A percentile compares a stretch with the other conserved stretches of the same genome.
These are phyloP conservation scores for Pterocarpus santalinus DNA, from an alignment of 306 rosid genomes.

Conservation along the genomic window DNA sequence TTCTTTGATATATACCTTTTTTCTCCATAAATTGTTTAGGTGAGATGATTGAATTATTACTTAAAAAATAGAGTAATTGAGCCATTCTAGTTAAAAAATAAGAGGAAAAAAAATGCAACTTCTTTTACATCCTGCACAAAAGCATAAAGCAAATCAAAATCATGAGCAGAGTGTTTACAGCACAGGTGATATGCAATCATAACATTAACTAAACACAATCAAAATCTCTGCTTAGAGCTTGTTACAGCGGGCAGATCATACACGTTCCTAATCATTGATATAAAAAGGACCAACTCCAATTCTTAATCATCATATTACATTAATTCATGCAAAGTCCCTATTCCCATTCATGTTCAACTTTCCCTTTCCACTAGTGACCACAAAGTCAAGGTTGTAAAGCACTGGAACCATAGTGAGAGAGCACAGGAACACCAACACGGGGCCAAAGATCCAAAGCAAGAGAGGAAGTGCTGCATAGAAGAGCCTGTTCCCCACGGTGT, in stretches of 20 bases:
- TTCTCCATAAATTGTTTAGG: too few species aligned
- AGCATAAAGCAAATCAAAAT: conserved; percentile 19
- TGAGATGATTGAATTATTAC: neutral
- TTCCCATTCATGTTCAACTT: conserved; percentile 12
- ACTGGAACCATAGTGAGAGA: conserved; percentile 73
- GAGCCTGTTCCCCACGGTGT: conserved; percentile 86
- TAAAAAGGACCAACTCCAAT: neutral
- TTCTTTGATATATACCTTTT: too few species aligned
- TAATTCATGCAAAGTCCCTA: neutral
- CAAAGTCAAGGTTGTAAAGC: conserved; percentile 89
- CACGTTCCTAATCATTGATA: neutral
- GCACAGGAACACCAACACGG: conserved; percentile 83
- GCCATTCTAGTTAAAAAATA: neutral
- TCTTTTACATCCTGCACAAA: neutral
- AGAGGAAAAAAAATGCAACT: neutral
- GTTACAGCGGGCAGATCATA: neutral
- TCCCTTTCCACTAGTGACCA: conserved; percentile 46
- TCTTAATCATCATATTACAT: neutral
- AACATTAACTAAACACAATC: conserved; percentile 6
- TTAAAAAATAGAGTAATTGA: neutral
- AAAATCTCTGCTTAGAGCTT: conserved; percentile 11
- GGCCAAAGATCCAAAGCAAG: conserved; percentile 94
- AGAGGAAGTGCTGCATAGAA: conserved; percentile 84
- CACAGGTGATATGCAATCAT: neutral
- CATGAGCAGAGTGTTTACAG: conserved; percentile 1